phyloP scores from a whole-genome alignment of 2,329 filamentous ascomycete species.

The Microcera coccophila region DNA sequence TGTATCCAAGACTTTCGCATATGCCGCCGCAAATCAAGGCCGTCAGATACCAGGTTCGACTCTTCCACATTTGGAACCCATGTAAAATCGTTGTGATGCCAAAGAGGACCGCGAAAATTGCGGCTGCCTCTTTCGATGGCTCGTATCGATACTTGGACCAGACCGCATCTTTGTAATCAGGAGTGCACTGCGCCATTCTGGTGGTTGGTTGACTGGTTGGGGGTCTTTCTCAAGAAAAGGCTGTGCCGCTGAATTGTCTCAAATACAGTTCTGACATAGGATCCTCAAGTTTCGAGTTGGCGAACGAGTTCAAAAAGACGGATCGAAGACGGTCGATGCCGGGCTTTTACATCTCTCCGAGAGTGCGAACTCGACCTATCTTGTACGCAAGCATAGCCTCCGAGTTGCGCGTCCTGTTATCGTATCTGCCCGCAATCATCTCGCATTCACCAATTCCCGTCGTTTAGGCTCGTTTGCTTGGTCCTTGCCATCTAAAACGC shows the following conservation, averaged over 20 bases:
- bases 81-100: slow-evolving; percentile 20
- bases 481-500: too few relatives aligned
- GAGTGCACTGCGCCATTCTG: too few relatives aligned
- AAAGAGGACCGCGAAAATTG: slow-evolving; percentile 23
- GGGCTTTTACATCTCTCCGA: too few relatives aligned
- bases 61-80: slow-evolving; percentile 20
- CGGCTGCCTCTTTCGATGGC: slow-evolving; percentile 21
- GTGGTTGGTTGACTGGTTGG: too few relatives aligned
- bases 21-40: slow-evolving; percentile 23
- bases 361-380: too few relatives aligned
- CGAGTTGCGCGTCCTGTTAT: slow-evolving; percentile 2
- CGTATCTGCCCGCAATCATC: slow-evolving; percentile 9
- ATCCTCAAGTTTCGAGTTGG: too few relatives aligned
- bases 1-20: slow-evolving; percentile 37
- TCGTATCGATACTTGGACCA: slow-evolving; percentile 25
- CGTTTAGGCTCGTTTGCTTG: not conserved
- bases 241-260: too few relatives aligned
- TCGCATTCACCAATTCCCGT: slow-evolving; percentile 2
- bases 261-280: too few relatives aligned
- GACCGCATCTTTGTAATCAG: slow-evolving; percentile 19
- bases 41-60: slow-evolving; percentile 25
- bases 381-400: too few relatives aligned
- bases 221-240: too few relatives aligned
- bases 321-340: too few relatives aligned
- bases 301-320: too few relatives aligned